Evolutionary conservation across 805 yeast genomes (phyloP).

Genomic region (Cyberlindnera veronae): DNA sequence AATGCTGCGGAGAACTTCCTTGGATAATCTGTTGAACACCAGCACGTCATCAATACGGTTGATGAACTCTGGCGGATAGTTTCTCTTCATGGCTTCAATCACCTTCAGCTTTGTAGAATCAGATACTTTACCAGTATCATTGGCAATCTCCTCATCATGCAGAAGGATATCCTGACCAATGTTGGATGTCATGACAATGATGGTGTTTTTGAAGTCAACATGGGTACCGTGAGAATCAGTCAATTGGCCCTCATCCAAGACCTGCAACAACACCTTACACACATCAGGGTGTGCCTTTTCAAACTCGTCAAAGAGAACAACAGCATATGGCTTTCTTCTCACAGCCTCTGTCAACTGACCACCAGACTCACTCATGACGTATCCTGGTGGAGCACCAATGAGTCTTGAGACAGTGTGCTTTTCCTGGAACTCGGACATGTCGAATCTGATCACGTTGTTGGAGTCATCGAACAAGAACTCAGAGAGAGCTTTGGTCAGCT

Average conservation of each 20-base stretch:
- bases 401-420: constrained; percentile 86
- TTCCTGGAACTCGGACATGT: constrained; percentile 98
- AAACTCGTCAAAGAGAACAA: constrained; percentile 90
- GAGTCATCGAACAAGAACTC: constrained; percentile 90
- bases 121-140: constrained; percentile 59
- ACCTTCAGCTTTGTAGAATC: constrained; percentile 54
- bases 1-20: constrained; percentile 67
- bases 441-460: constrained; percentile 82
- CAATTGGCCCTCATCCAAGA: constrained; percentile 89
- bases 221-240: constrained; percentile 95
- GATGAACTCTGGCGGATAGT: constrained; percentile 92
- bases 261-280: constrained; percentile 86
- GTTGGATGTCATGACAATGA: constrained; percentile 94
- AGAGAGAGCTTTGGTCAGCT: constrained; percentile 87
- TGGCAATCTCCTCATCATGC: constrained; percentile 47
- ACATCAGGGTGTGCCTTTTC: constrained; percentile 97
- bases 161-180: constrained; percentile 90
- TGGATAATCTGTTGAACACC: constrained; percentile 87
- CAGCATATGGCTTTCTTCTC: constrained; percentile 91
- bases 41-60: constrained; percentile 93
- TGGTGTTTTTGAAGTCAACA: constrained; percentile 91
- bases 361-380: constrained; percentile 88
- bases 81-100: constrained; percentile 59
- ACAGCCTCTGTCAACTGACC: constrained; percentile 98
- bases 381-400: constrained; percentile 98